These are phyloP conservation scores for Fusarium bactridioides DNA, from an alignment of 2,329 filamentous ascomycete genomes.

Conservation along the genomic window DNA sequence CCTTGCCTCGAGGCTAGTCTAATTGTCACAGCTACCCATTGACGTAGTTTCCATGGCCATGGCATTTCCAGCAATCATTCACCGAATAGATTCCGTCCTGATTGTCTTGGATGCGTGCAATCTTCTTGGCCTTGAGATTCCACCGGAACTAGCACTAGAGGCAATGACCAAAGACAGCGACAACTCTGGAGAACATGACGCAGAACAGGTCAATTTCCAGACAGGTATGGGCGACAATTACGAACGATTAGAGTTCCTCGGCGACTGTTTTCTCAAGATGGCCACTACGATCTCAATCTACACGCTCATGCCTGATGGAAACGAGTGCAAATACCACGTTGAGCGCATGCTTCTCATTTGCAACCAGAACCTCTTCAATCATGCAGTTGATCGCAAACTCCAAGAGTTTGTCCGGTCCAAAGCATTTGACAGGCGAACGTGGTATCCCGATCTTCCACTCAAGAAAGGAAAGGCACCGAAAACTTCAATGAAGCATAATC, in stretches of 20 bases:
- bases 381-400: slow-evolving; percentile 71
- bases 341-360: slow-evolving; percentile 90
- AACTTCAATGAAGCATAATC: slow-evolving; percentile 61
- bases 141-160: slow-evolving; percentile 78
- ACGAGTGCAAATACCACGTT: slow-evolving; percentile 89
- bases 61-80: slow-evolving; percentile 83
- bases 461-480: slow-evolving; percentile 73
- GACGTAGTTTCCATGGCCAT: slow-evolving; percentile 76
- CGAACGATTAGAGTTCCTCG: slow-evolving; percentile 91
- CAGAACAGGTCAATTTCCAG: slow-evolving; percentile 76
- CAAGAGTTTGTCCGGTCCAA: slow-evolving; percentile 83
- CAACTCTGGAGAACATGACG: slow-evolving; percentile 76
- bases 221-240: slow-evolving; percentile 94
- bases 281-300: slow-evolving; percentile 90
- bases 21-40: slow-evolving; percentile 65
- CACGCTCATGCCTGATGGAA: slow-evolving; percentile 75
- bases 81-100: slow-evolving; percentile 81
- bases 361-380: slow-evolving; percentile 88
- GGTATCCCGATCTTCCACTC: slow-evolving; percentile 86
- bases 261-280: slow-evolving; percentile 95
- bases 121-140: slow-evolving; percentile 69
- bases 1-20: background rate
- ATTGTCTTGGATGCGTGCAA: slow-evolving; percentile 80
- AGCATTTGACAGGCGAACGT: slow-evolving; percentile 80
- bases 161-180: slow-evolving; percentile 93